Evolutionary conservation across 1,284 basidiomycete genomes (phyloP), one percentile per base, ranked within the genome.

Genomic region (Volvariella surrecta): DNA sequence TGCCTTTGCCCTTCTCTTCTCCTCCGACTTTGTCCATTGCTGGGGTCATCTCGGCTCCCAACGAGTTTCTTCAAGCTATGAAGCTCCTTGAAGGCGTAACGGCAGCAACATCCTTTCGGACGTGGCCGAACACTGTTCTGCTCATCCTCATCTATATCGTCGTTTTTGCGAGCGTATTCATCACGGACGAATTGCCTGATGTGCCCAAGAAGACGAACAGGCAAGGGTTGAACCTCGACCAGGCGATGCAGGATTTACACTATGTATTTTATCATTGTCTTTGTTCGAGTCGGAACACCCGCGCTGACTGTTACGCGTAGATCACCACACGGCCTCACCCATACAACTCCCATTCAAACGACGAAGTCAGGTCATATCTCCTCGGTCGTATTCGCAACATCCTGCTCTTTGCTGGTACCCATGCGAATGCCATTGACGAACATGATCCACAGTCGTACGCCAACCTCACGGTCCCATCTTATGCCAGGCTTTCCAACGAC

Each of bases 271-370:
- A 3, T n/a, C 16, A 32, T 45, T 34, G n/a, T 24, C 15, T 16
- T 41, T 22, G 32, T 13, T 30, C 11, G 22, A 18, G 18, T 15
- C 24, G 24, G 10, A 21, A 17, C 24, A 20, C 15, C 40, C n/a
- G 16, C 16, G 18, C 22, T 43, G n/a, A 48, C 37, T 18, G 35
- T 47, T 21, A 31, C 15, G 31, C 31, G 45, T 46, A 85, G 80
- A 78, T 89, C 42, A 71, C 86, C 3, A 60, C 69, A 4, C 67
- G 71, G 22, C 85, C 86, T 0, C 86, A 84, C 55, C 78, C 86
- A 0, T 86, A 77, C 62, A 79, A 83, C 54, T 85, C 83, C 0
- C 83, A 80, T 59, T 72, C 78, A 11, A 89, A 89, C 54, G 79
- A 84, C 51, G 55, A 68, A 31, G 79, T 88, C 10, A 77, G 73